Evolutionary conservation across 2,329 filamentous ascomycete species (phyloP), one percentile per base, ranked within the genome.

Genomic region (Cladosporium colombiae): DNA sequence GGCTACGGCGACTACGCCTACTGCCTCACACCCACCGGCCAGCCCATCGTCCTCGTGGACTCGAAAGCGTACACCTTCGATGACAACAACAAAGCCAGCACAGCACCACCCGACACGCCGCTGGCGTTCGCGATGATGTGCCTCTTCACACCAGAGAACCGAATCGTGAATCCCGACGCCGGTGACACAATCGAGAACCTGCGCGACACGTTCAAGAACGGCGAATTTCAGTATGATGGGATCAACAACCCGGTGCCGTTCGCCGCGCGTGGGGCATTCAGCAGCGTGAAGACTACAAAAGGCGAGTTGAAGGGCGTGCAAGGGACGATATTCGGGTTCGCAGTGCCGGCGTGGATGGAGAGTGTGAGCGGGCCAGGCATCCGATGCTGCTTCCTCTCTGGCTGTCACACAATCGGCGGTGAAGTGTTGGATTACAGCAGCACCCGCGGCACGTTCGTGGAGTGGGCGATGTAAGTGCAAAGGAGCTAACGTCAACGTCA

Each of bases 111-210:
- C 6, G 31, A 60, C 10, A 33, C 63, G 7, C 63, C 21, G 2
- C 31, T 65, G 8, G 44, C 63, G 7, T 65, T 65, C 40, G 63
- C 50, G 6, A 60, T 65, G 56, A 55, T 65, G 13, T 53, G 44
- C 44, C 23, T 52, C 31, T 59, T 65, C 63, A 25, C 25, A 4
- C 63, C 63, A 11, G 55, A 65, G 11, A 59, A 60, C 46, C 55
- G 63, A 18, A n/a, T 65, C 18, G 44, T 37, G 13, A 60, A 37
- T 8, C 25, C 27, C 16, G 31, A 46, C 29, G 57, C 31, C 5
- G 46, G 46, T 16, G 56, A 60, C 55, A 53, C 44, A 2, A 55
- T 60, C 21, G 14, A 7, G 2, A 60, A 27, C 8, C 55, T 65
- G n/a, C 53, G 56, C 23, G 56, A 60, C 18, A 60, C 57, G 16